Conservation (phyloP, 805 yeast genomes). For the Maudiozyma turicensis region DNA sequence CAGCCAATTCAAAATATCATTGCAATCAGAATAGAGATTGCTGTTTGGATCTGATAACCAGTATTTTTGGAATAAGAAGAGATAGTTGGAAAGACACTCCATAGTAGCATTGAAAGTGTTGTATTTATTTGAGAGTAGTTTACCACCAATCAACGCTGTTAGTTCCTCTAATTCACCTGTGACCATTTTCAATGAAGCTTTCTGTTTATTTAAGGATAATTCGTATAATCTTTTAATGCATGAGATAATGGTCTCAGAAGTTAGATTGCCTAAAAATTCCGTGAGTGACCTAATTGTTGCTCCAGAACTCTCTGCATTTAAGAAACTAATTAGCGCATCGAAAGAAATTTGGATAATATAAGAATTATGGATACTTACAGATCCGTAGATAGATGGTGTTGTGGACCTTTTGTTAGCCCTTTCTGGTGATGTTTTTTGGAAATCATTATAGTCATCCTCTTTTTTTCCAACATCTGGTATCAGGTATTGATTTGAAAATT, state of each 20-base stretch:
- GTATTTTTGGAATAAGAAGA: constrained; percentile 8
- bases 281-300: background rate
- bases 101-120: constrained; percentile 17
- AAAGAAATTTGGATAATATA: background rate
- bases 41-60: constrained; percentile 23
- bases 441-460: background rate
- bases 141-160: constrained; percentile 19
- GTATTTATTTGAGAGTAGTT: constrained; percentile 13
- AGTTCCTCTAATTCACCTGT: constrained; percentile 2
- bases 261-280: background rate
- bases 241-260: background rate
- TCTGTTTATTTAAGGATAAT: background rate
- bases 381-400: background rate
- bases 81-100: constrained; percentile 9
- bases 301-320: background rate
- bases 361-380: background rate
- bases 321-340: background rate
- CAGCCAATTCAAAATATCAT: constrained; percentile 41
- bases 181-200: background rate
- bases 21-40: constrained; percentile 33
- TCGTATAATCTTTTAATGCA: constrained; percentile 2
- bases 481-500: background rate
- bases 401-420: background rate
- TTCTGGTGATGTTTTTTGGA: background rate
- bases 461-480: background rate